A percentile compares a stretch with the other conserved stretches of the same genome.
Evolutionary conservation across 106 monocot genomes (phyloP).

Genomic region (Dendrobium catenatum): DNA sequence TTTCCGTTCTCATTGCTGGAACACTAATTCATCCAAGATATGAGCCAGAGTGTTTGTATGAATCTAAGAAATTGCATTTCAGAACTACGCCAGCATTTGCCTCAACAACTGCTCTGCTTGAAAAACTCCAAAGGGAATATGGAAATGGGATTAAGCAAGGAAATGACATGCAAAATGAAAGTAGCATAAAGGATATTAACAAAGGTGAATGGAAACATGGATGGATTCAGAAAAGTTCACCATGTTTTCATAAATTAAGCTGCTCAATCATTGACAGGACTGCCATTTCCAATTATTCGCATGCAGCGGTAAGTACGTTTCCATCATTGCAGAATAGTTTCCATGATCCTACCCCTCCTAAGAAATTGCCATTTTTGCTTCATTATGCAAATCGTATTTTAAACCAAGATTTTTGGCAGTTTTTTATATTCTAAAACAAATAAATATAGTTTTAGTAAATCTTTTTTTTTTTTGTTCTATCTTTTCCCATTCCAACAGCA

Average conservation of each 20-base stretch:
- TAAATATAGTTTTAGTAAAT: background rate
- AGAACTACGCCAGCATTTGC: conserved; percentile 79
- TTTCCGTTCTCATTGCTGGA: conserved; percentile 64
- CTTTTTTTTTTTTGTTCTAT: background rate
- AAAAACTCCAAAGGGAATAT: conserved; percentile 77
- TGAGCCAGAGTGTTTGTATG: conserved; percentile 45
- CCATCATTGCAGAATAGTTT: background rate
- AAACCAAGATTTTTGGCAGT: background rate
- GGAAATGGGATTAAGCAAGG: conserved; percentile 34
- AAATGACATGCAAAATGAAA: conserved; percentile 26
- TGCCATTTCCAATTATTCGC: conserved; percentile 23
- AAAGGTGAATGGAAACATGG: conserved; percentile 44
- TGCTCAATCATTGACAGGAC: conserved; percentile 54
- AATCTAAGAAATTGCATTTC: conserved; percentile 55
- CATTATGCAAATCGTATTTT: background rate
- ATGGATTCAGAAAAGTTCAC: conserved; percentile 42
- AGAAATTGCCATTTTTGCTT: background rate
- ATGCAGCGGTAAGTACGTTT: conserved; percentile 37
- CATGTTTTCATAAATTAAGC: conserved; percentile 58
- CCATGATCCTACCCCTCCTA: background rate
- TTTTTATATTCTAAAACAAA: background rate
- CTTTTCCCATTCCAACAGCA: background rate
- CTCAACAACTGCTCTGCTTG: conserved; percentile 81
- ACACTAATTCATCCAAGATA: conserved; percentile 34
- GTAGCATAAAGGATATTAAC: conserved; percentile 21